Evolutionary conservation across 768 basidiomycete species (phyloP), one percentile per base, ranked within the genome.

Genomic region (Chalciporus sphaerocephalus): DNA sequence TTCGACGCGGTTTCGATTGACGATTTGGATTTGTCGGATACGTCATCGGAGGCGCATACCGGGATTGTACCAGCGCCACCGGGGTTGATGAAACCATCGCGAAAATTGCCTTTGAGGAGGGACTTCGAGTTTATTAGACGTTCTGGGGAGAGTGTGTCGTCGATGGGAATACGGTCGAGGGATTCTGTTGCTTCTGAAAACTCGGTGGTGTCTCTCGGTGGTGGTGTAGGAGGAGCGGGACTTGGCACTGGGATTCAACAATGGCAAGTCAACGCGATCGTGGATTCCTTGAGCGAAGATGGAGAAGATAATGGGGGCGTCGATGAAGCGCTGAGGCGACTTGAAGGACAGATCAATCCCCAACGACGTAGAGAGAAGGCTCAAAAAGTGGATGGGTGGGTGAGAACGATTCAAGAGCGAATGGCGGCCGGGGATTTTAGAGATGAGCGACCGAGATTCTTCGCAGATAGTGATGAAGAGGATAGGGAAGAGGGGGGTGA

Each of bases 321-420:
- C 15, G 90, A 92, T 24, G 87, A 81, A 6, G 92, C 93, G 15
- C 62, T 96, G 51, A 72, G 77, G 18, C 72, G 86, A 11, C 74
- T 96, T 30, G 92, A 95, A 64, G 93, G 92, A 0, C 82, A 91
- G 60, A 87, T 93, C 43, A 90, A 91, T 61, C 77, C 77, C 0
- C 71, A 80, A 48, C 76, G 78, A 57, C 79, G 85, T 59, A 72
- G 79, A 51, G 85, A 81, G 53, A 89, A 84, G 56, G 77, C 76
- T 27, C 74, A 74, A 38, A 90, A 91, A 61, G 87, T 93, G 4
- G 83, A 92, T 59, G 80, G 81, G 3, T 92, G 90, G 90, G 80
- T 91, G 38, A 76, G 78, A 51, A 77, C 76, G 10, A 83, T 91
- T 25, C 80, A 79, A 54, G 76, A 83, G 40, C 75, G 88, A 22